These are phyloP conservation scores for Cicer yamashitae DNA, from an alignment of 306 rosid species.

Conservation along the genomic window DNA sequence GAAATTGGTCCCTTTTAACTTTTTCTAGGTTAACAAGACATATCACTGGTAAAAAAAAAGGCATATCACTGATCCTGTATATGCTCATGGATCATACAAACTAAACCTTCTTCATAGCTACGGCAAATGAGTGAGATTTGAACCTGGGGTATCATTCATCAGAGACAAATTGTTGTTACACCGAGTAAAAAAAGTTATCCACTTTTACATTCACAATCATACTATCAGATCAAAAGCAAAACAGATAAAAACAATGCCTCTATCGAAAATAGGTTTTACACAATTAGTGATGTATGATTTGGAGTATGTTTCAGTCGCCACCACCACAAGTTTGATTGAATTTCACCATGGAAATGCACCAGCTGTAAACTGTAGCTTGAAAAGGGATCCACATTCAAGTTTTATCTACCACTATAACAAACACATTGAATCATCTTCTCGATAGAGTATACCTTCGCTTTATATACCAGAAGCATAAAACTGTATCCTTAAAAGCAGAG, in stretches of 20 bases:
- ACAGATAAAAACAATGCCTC: not conserved
- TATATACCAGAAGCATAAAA: constrained; percentile 30
- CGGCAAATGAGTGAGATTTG: not conserved
- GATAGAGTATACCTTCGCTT: not conserved
- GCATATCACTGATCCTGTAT: constrained; percentile 2
- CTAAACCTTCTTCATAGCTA: constrained; percentile 21
- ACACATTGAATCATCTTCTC: not conserved
- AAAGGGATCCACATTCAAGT: no score
- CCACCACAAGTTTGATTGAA: no score
- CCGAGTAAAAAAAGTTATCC: not conserved
- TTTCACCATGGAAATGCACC: no score
- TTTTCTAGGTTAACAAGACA: not conserved
- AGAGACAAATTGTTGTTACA: not conserved
- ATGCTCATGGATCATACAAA: constrained; percentile 11
- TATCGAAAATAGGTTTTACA: not conserved
- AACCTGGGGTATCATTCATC: not conserved
- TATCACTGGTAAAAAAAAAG: not conserved
- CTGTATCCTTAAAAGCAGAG: constrained; percentile 11
- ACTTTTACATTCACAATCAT: not conserved
- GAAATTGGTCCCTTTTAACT: not conserved
- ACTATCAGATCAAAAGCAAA: constrained; percentile 18
- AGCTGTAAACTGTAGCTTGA: no score
- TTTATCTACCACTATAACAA: no score
- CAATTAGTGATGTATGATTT: not conserved
- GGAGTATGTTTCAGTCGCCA: no score